Evolutionary conservation across 768 basidiomycete genomes (phyloP).

Genomic region (Hypsizygus marmoreus): DNA sequence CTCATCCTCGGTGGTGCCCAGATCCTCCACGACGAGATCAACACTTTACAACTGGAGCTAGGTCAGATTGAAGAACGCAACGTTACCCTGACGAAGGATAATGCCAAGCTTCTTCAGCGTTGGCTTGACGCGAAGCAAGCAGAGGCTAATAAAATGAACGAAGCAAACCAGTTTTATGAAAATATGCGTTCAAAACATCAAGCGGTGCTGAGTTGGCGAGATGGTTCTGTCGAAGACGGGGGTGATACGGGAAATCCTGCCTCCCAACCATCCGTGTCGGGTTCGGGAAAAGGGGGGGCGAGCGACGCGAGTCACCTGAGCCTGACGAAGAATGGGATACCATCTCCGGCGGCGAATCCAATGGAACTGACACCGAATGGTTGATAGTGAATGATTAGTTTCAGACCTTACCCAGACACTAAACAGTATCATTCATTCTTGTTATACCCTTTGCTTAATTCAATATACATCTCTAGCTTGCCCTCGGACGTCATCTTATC

Average conservation of each 20-base stretch:
- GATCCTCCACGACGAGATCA: conserved; percentile 95
- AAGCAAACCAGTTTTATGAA: conserved; percentile 87
- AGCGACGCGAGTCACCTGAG: conserved; percentile 46
- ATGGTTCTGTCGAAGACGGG: conserved; percentile 34
- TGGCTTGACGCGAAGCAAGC: conserved; percentile 96
- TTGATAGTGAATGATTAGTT: conserved; percentile 59
- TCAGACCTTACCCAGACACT: conserved; percentile 4
- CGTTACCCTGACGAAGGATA: conserved; percentile 84
- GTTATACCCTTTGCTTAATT: conserved; percentile 35
- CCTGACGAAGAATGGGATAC: conserved; percentile 71
- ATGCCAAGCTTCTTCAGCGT: conserved; percentile 91
- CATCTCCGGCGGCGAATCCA: conserved; percentile 67
- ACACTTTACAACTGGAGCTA: conserved; percentile 88
- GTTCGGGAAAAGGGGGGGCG: conserved; percentile 74
- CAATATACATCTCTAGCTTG: conserved; percentile 27
- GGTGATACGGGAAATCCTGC: conserved; percentile 21
- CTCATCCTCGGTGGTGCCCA: conserved; percentile 30
- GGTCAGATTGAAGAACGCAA: conserved; percentile 89
- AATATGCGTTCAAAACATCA: conserved; percentile 79
- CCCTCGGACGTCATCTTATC: too few relatives aligned
- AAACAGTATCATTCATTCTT: too few relatives aligned
- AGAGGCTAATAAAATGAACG: conserved; percentile 95
- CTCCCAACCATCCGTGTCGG: conserved; percentile 33
- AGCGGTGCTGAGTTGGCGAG: conserved; percentile 59
- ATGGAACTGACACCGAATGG: conserved; percentile 93